phyloP scores from a whole-genome alignment of 2,329 filamentous ascomycete species.

The Colletotrichum simmondsii region DNA sequence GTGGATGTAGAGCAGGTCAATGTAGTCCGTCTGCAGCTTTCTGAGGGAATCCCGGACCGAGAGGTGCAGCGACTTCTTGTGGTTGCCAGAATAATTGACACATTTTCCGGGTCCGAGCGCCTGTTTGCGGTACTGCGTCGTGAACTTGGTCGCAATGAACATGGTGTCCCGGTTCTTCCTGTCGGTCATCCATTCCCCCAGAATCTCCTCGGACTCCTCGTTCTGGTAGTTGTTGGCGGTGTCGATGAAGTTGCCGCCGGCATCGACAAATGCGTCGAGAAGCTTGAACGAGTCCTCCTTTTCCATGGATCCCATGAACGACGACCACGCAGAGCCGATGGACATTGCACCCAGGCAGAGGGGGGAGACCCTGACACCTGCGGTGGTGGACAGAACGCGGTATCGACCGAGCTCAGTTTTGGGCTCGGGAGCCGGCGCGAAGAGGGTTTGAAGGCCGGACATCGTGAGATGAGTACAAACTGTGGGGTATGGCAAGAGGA shows the following conservation, averaged over 20 bases:
- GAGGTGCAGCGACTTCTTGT: conserved; percentile 51
- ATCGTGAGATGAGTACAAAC: background rate
- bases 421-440: conserved; percentile 47
- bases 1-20: conserved; percentile 58
- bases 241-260: conserved; percentile 77
- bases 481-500: background rate
- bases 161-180: conserved; percentile 63
- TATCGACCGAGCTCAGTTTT: conserved; percentile 63
- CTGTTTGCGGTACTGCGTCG: conserved; percentile 55
- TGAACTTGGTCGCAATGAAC: conserved; percentile 68
- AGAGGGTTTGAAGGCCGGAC: conserved; percentile 18
- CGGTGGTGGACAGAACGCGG: conserved; percentile 61
- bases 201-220: conserved; percentile 66
- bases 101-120: conserved; percentile 47
- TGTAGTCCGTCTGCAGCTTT: conserved; percentile 57
- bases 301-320: conserved; percentile 61
- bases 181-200: conserved; percentile 66
- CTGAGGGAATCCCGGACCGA: conserved; percentile 53
- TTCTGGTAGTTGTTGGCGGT: conserved; percentile 69
- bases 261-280: conserved; percentile 65
- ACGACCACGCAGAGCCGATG: conserved; percentile 57
- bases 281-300: conserved; percentile 66
- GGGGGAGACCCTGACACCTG: conserved; percentile 63
- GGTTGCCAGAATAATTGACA: conserved; percentile 57
- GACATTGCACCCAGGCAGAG: conserved; percentile 65